Evolutionary conservation across 208 protist species (phyloP).

Genomic region (Polymyxa betae): DNA sequence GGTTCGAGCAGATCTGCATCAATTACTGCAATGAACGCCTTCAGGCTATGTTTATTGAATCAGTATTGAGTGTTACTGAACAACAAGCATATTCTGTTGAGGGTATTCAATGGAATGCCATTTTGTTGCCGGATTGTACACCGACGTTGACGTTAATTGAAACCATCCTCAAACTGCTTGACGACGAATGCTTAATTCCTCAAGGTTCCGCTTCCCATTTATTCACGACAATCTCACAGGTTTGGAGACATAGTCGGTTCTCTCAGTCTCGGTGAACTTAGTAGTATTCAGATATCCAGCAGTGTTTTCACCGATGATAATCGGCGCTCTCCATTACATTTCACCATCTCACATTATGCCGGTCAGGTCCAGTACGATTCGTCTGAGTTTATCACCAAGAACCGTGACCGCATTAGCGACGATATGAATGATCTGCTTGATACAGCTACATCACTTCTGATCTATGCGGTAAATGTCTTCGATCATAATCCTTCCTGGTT

Average conservation of each 20-base stretch:
- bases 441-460: not conserved
- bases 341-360: constrained; percentile 29
- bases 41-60: constrained; percentile 55
- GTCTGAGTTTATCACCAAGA: constrained; percentile 59
- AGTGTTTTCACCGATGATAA: not conserved
- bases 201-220: constrained; percentile 2
- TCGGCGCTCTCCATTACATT: not conserved
- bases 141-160: constrained; percentile 46
- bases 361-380: constrained; percentile 53
- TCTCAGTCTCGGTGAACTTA: no score
- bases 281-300: not conserved
- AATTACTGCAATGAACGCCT: constrained; percentile 87
- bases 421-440: constrained; percentile 51
- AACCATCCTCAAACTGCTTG: constrained; percentile 1
- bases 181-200: constrained; percentile 47
- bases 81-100: constrained; percentile 52
- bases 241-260: no score
- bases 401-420: constrained; percentile 50
- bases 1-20: constrained; percentile 92
- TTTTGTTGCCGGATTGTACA: constrained; percentile 45
- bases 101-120: constrained; percentile 56
- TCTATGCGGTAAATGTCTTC: not conserved
- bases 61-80: constrained; percentile 48
- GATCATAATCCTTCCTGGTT: no score
- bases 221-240: not conserved